Evolutionary conservation across 345 rosid species (phyloP).

Genomic region (Melaleuca quinquenervia): DNA sequence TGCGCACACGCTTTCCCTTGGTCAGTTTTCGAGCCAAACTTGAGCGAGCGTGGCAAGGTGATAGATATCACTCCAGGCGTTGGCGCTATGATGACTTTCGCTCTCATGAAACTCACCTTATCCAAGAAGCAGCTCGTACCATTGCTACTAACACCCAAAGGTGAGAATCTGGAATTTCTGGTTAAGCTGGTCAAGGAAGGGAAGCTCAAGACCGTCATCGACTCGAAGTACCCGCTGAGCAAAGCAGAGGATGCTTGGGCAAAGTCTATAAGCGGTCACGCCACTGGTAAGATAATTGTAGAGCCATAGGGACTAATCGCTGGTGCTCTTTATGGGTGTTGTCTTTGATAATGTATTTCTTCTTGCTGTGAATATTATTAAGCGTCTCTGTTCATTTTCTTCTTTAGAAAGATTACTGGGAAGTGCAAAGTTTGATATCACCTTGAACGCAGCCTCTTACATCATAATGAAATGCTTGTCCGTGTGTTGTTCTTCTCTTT

Average conservation of each 20-base stretch:
- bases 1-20: constrained; percentile 56
- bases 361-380: neutral
- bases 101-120: constrained; percentile 38
- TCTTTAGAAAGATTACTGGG: neutral
- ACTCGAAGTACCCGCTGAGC: constrained; percentile 46
- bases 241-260: constrained; percentile 78
- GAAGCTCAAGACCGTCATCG: constrained; percentile 53
- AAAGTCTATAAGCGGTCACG: constrained; percentile 52
- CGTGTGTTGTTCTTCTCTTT: neutral
- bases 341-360: neutral
- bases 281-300: constrained; percentile 70
- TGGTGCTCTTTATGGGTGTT: neutral
- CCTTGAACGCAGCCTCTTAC: neutral
- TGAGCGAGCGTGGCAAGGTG: constrained; percentile 52
- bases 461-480: neutral
- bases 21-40: constrained; percentile 57
- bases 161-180: constrained; percentile 39
- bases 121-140: constrained; percentile 67
- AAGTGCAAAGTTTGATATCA: neutral
- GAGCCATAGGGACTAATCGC: constrained; percentile 20
- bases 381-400: neutral
- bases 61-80: constrained; percentile 47
- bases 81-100: constrained; percentile 30
- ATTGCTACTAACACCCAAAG: constrained; percentile 18
- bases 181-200: constrained; percentile 46